A percentile compares a stretch with the other conserved stretches of the same genome.
Conservation (phyloP, 2,329 filamentous ascomycete species). For the Geosmithia morbida region DNA sequence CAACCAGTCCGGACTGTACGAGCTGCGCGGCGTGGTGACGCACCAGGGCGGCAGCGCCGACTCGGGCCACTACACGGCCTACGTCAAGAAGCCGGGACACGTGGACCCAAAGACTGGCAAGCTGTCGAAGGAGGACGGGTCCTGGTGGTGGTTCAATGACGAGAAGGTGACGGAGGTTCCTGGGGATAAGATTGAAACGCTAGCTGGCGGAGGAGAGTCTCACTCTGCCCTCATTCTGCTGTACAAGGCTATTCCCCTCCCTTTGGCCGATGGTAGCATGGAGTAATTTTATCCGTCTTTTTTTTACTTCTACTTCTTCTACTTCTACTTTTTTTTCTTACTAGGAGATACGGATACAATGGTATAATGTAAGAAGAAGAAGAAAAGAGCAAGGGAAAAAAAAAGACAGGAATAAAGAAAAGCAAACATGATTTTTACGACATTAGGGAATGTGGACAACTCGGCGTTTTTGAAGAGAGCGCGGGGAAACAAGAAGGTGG, state of each 20-base stretch:
- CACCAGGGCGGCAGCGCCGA: constrained; percentile 95
- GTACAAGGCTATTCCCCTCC: constrained; percentile 61
- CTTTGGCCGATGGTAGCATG: constrained; percentile 34
- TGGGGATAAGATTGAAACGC: constrained; percentile 75
- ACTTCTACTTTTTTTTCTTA: too few species aligned
- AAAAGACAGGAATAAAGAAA: too few species aligned
- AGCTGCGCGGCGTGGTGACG: constrained; percentile 85
- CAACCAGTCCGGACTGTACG: constrained; percentile 91
- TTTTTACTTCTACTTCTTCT: too few species aligned
- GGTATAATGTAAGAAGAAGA: background rate
- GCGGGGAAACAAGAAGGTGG: too few species aligned
- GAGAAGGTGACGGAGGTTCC: constrained; percentile 92
- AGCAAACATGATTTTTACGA: background rate
- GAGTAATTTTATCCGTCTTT: constrained; percentile 1
- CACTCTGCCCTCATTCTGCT: constrained; percentile 72
- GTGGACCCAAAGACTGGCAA: constrained; percentile 66
- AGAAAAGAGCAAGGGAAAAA: background rate
- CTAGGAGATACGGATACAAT: too few species aligned
- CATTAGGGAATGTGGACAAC: background rate
- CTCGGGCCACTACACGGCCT: constrained; percentile 95
- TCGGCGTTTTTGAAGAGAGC: too few species aligned
- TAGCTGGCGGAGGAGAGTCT: constrained; percentile 79
- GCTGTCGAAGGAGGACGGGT: constrained; percentile 69
- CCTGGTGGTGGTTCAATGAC: constrained; percentile 99
- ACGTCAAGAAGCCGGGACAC: constrained; percentile 78